Percentiles rank a stretch among this genome's conserved stretches.
Evolutionary conservation across 2,329 filamentous ascomycete genomes (phyloP).

Genomic region (Decorospora gaudefroyi): DNA sequence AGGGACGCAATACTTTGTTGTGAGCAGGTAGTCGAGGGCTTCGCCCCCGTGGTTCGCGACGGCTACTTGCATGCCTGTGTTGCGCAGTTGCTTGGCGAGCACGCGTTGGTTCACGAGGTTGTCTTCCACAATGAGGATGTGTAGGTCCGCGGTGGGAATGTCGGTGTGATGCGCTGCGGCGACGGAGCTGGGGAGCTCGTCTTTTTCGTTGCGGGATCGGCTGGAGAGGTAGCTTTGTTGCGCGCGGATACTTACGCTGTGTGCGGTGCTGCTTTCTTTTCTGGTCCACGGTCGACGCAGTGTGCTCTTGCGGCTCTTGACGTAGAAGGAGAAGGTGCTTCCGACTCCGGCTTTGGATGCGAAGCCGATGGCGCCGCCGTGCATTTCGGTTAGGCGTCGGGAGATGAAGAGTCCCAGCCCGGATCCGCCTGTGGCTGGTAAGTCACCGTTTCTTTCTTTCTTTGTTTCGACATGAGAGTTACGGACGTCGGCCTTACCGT

Average conservation of each 20-base stretch:
- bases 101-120: constrained; percentile 51
- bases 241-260: constrained; percentile 16
- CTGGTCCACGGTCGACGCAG: constrained; percentile 7
- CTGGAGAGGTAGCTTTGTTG: constrained; percentile 14
- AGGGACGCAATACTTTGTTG: constrained; percentile 27
- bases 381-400: constrained; percentile 36
- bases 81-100: constrained; percentile 47
- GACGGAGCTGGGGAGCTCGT: not conserved
- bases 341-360: constrained; percentile 28
- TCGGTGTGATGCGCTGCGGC: not conserved
- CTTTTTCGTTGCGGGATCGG: constrained; percentile 10
- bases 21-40: constrained; percentile 43
- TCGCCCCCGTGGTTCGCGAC: constrained; percentile 49
- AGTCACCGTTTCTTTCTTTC: no score
- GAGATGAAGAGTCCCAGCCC: constrained; percentile 44
- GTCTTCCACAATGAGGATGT: constrained; percentile 46
- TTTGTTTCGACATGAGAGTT: no score
- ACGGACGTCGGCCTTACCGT: constrained; percentile 23
- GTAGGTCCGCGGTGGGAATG: constrained; percentile 15
- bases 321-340: constrained; percentile 43
- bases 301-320: constrained; percentile 28
- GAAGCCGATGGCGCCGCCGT: constrained; percentile 40
- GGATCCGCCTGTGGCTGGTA: constrained; percentile 21
- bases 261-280: constrained; percentile 9
- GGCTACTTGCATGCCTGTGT: constrained; percentile 43